Evolutionary conservation across 805 yeast species (phyloP).

Genomic region (Pichia phayaonensis): DNA sequence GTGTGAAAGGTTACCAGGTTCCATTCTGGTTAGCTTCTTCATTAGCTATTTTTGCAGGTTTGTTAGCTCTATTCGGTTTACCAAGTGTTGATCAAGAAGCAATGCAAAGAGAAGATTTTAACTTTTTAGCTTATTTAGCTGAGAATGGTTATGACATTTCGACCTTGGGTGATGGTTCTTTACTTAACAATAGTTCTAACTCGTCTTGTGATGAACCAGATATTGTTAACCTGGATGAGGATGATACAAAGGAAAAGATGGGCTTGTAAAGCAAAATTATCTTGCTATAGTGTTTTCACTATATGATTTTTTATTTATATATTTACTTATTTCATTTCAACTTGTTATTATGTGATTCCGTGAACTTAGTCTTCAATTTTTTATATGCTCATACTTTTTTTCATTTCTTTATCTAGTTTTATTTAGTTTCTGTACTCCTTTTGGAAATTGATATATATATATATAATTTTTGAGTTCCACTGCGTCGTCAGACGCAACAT

Average conservation of each 20-base stretch:
- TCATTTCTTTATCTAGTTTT: no score
- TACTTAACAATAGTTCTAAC: conserved; percentile 4
- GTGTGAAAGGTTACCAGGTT: conserved; percentile 56
- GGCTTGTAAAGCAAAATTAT: background rate
- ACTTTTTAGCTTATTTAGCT: conserved; percentile 59
- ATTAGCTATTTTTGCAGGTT: conserved; percentile 64
- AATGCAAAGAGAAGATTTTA: conserved; percentile 67
- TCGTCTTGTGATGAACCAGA: conserved; percentile 2
- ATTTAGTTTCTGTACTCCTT: no score
- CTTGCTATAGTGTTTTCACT: no score
- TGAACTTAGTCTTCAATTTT: no score
- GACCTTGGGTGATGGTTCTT: conserved; percentile 40
- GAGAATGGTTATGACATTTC: conserved; percentile 64
- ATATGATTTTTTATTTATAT: no score
- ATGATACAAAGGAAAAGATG: background rate
- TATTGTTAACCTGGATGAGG: background rate
- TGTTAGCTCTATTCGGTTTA: conserved; percentile 58
- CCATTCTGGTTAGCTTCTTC: conserved; percentile 81
- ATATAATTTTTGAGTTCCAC: no score
- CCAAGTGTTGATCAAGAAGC: conserved; percentile 84
- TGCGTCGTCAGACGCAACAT: background rate
- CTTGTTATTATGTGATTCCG: no score
- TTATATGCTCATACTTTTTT: no score
- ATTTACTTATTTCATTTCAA: no score
- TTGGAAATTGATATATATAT: no score